A percentile compares a stretch with the other conserved stretches of the same genome.
Conservation (phyloP, 305 asterid species). For the Fraxinus baroniana region DNA sequence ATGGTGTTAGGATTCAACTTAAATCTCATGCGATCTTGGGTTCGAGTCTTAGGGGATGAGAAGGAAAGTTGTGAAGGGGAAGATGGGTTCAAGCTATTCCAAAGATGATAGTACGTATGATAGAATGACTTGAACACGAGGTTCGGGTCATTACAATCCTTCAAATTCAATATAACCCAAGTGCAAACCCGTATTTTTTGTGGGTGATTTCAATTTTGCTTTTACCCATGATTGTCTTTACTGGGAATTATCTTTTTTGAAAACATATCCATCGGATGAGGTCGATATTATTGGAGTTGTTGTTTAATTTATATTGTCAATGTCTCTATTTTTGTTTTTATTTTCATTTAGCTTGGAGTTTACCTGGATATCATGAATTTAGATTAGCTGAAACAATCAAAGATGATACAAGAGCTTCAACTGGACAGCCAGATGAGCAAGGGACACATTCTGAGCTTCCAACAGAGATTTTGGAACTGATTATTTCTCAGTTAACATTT, state of each 20-base stretch:
- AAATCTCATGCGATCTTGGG: background rate
- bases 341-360: background rate
- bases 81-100: background rate
- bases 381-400: constrained; percentile 52
- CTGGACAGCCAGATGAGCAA: constrained; percentile 27
- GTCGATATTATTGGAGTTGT: background rate
- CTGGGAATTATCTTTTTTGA: background rate
- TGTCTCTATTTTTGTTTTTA: background rate
- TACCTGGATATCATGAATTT: constrained; percentile 25
- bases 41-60: background rate
- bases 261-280: background rate
- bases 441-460: constrained; percentile 52
- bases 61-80: too few species aligned
- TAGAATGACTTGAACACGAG: background rate
- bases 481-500: constrained; percentile 44
- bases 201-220: background rate
- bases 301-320: background rate
- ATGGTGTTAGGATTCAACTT: background rate
- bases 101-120: background rate
- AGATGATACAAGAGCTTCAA: constrained; percentile 28
- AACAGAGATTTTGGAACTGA: constrained; percentile 54
- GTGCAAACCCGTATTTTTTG: background rate
- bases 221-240: background rate
- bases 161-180: background rate
- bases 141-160: background rate